phyloP scores from a whole-genome alignment of 345 rosid genomes.

The Microcos paniculata region DNA sequence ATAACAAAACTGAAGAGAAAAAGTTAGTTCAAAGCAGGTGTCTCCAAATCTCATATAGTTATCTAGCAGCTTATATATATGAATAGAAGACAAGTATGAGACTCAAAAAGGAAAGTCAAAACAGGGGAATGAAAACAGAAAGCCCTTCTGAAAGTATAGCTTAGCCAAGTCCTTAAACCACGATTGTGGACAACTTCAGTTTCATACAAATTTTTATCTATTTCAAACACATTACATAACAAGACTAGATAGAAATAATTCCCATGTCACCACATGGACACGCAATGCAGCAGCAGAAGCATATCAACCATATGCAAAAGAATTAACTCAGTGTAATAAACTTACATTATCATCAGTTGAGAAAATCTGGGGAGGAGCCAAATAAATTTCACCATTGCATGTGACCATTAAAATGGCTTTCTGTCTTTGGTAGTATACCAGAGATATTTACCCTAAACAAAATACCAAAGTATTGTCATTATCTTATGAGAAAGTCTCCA shows the following conservation, averaged over 20 bases:
- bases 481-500: neutral
- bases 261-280: neutral
- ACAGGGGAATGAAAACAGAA: neutral
- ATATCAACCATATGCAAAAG: neutral
- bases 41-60: neutral
- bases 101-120: neutral
- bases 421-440: neutral
- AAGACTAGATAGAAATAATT: neutral
- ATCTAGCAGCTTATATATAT: neutral
- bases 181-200: neutral
- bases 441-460: constrained; percentile 10
- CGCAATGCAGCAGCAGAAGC: neutral
- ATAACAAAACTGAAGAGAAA: neutral
- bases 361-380: neutral
- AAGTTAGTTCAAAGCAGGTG: neutral
- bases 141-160: neutral
- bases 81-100: neutral
- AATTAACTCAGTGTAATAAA: constrained; percentile 3
- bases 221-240: neutral
- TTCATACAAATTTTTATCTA: neutral
- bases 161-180: neutral
- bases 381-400: neutral
- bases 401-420: neutral
- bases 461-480: neutral
- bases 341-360: neutral